A percentile compares a stretch with the other conserved stretches of the same genome.
These are phyloP conservation scores for Sporobolomyces phaffii DNA, from an alignment of 768 basidiomycete genomes.

Conservation along the genomic window DNA sequence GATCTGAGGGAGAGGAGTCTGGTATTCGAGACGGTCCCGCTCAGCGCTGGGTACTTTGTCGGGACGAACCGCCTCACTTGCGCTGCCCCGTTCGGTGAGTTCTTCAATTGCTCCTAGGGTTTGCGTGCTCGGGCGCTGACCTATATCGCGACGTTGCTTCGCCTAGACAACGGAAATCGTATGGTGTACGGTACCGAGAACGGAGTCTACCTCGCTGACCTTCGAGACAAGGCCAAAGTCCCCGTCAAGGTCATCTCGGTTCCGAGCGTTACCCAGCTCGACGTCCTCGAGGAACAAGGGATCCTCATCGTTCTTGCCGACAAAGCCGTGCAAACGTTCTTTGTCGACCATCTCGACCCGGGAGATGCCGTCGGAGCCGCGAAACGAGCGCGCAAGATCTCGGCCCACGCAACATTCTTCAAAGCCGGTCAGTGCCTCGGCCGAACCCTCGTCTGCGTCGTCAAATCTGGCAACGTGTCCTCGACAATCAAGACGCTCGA, in stretches of 20 bases:
- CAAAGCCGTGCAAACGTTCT: conserved; percentile 91
- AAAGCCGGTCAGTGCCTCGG: conserved; percentile 90
- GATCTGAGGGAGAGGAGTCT: conserved; percentile 71
- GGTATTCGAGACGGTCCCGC: conserved; percentile 74
- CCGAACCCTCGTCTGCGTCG: conserved; percentile 86
- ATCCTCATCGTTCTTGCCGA: conserved; percentile 98
- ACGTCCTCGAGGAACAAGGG: conserved; percentile 92
- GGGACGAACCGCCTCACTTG: conserved; percentile 85
- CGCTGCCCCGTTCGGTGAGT: conserved; percentile 79
- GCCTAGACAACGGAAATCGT: conserved; percentile 68
- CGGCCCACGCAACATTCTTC: conserved; percentile 95
- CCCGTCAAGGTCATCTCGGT: conserved; percentile 85
- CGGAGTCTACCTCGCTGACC: conserved; percentile 88
- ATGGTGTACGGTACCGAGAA: conserved; percentile 97
- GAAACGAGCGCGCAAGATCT: conserved; percentile 89
- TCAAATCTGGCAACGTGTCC: conserved; percentile 91
- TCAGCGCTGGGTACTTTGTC: conserved; percentile 83
- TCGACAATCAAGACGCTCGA: conserved; percentile 90
- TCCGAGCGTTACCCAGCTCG: conserved; percentile 86
- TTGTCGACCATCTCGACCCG: conserved; percentile 82
- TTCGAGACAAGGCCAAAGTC: conserved; percentile 55
- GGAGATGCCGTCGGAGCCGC: conserved; percentile 83
- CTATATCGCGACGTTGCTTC: neutral
- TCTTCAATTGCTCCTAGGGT: neutral
- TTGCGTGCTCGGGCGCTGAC: neutral